phyloP scores from a whole-genome alignment of 805 yeast genomes.

The Torulaspora quercuum region DNA sequence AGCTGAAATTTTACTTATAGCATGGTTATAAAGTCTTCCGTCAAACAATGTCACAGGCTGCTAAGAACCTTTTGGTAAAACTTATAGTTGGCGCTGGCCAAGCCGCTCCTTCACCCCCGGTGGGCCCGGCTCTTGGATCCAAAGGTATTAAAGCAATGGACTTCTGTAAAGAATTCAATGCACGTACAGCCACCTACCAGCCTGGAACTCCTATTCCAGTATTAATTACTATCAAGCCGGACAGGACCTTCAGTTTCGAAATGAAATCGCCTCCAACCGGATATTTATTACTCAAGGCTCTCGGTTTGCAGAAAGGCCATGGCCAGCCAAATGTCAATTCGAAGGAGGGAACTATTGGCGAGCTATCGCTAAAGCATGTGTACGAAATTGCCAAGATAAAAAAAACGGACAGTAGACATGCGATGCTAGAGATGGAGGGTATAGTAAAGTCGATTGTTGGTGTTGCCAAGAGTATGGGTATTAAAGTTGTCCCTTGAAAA shows the following conservation, averaged over 20 bases:
- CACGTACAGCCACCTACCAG: conserved; percentile 81
- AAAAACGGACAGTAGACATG: conserved; percentile 78
- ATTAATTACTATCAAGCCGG: conserved; percentile 82
- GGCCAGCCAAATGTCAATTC: conserved; percentile 44
- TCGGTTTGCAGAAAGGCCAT: conserved; percentile 72
- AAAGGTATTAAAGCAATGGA: conserved; percentile 98
- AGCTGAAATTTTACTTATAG: too few relatives aligned
- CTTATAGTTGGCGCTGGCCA: conserved; percentile 94
- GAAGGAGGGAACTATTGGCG: conserved; percentile 49
- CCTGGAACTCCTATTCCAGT: conserved; percentile 93
- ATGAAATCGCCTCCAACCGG: conserved; percentile 90
- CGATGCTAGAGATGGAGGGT: conserved; percentile 62
- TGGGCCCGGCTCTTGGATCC: conserved; percentile 97
- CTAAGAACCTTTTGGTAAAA: conserved; percentile 71
- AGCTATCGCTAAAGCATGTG: conserved; percentile 75
- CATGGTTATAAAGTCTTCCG: background rate
- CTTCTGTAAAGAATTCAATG: conserved; percentile 97
- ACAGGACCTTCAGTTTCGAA: conserved; percentile 81
- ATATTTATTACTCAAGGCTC: conserved; percentile 73
- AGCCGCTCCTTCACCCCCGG: conserved; percentile 98
- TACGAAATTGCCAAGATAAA: conserved; percentile 94
- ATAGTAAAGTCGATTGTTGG: conserved; percentile 80
- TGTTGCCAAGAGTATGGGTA: conserved; percentile 88
- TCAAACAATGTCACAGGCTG: conserved; percentile 35
- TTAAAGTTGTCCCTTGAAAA: conserved; percentile 63